Base-by-base conservation (phyloP, 31 red algal genomes). In the Porphyra umbilicalis region DNA sequence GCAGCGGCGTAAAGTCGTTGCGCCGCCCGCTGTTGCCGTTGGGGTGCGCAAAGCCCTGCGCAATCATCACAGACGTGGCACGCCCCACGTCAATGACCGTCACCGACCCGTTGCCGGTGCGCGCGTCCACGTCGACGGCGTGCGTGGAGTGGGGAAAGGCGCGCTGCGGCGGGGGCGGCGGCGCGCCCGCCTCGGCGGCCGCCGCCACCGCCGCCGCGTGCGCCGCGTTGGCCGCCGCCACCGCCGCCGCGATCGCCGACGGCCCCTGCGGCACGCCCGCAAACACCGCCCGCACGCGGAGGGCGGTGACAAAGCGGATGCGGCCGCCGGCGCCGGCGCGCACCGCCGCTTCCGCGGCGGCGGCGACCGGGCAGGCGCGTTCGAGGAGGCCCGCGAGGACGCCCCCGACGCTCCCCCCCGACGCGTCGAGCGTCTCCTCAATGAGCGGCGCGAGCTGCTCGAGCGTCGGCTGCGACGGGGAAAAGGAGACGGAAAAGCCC, bases 61-160 rank as follows among this genome's bases (percentile, higher is more conserved):
- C 89, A 81, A 89, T 88, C 89, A 95, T 95, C 32, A 95, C 88
- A 30, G 93, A 79, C 35, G 93, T 91, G 25, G 93, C 93, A 16
- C 93, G 88, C 40, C 93, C 93, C 32, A 95, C 93, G 78, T 95
- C 93, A 85, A 95, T 91, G 2, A 95, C 93, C 10, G 85, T 91
- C 10, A 92, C 93, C 32, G 88, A 39, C 31, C 93, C 93, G 33
- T 85, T 82, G 39, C 85, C 85, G 35, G 86, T 86, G 8, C 89
- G 93, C 36, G 93, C 93, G 42, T 95, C 93, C 9, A 95, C 85
- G 85, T 95, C 93, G 32, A 95, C 86, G 31, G 89, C 88, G 81
- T 95, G 89, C 6, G 81, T 44, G 67, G 57, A 71, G 57, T 71
- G 57, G 57, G 57, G 57, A 29, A 71, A 29, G 25, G 57, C 13